Conservation (phyloP, 2,329 filamentous ascomycete genomes). For the Calonectria pauciramosa region DNA sequence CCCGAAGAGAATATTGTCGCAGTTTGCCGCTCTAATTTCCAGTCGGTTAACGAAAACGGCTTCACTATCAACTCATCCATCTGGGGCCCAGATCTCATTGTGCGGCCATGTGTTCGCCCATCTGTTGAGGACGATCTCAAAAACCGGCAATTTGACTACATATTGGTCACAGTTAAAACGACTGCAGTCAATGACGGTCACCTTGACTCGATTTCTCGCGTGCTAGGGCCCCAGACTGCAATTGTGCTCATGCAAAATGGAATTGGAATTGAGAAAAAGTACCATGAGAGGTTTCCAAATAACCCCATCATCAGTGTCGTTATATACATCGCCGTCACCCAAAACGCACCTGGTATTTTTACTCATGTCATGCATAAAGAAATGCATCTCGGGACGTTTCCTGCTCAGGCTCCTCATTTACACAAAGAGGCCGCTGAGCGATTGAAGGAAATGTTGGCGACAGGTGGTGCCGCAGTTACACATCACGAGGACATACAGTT, state of each 20-base stretch:
- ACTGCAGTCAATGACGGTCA: not conserved
- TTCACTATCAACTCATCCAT: slow-evolving; percentile 5
- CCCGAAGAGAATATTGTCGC: not conserved
- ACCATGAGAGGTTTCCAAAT: not conserved
- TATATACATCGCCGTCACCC: not conserved
- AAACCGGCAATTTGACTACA: not conserved
- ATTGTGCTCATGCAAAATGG: slow-evolving; percentile 18
- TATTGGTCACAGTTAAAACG: slow-evolving; percentile 6
- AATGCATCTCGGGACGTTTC: slow-evolving; percentile 4
- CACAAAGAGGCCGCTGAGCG: not conserved
- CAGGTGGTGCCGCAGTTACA: not conserved
- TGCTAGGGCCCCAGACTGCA: not conserved
- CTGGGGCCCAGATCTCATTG: not conserved
- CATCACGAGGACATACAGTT: not conserved
- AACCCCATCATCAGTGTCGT: slow-evolving; percentile 18
- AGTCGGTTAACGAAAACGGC: not conserved
- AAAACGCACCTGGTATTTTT: not conserved
- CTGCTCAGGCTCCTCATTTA: not conserved
- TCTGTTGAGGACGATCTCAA: not conserved
- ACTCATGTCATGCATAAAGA: not conserved
- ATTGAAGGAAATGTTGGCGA: not conserved
- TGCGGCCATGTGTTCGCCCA: not conserved
- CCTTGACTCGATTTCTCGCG: not conserved
- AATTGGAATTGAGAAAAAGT: slow-evolving; percentile 3
- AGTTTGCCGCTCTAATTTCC: slow-evolving; percentile 12